Conservation (phyloP, 345 rosid genomes). For the Carallia pectinifolia region DNA sequence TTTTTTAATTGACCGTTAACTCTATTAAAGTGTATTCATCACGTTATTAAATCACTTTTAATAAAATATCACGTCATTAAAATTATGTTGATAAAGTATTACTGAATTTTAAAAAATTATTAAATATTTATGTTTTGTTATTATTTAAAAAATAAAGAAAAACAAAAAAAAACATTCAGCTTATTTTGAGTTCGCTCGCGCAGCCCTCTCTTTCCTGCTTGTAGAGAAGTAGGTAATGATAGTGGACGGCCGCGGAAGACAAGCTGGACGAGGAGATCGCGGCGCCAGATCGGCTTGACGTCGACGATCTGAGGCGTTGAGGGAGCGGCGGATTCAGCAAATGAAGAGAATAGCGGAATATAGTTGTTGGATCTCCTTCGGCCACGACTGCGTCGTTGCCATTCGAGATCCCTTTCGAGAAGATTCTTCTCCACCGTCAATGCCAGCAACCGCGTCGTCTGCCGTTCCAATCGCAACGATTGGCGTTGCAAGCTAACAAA, state of each 20-base stretch:
- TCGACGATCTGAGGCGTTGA: constrained; percentile 79
- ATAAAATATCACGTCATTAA: too few relatives aligned
- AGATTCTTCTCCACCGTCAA: constrained; percentile 84
- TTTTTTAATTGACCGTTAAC: too few relatives aligned
- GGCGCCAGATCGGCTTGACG: constrained; percentile 71
- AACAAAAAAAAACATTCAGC: too few relatives aligned
- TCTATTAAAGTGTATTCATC: too few relatives aligned
- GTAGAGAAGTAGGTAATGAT: constrained; percentile 82
- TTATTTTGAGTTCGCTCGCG: too few relatives aligned
- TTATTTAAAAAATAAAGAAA: too few relatives aligned
- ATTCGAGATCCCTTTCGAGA: constrained; percentile 74
- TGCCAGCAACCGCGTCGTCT: constrained; percentile 93
- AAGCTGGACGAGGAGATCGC: constrained; percentile 87
- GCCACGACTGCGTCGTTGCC: constrained; percentile 60
- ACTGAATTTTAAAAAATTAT: too few relatives aligned
- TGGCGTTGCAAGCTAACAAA: constrained; percentile 79
- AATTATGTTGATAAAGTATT: too few relatives aligned
- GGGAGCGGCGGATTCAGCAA: constrained; percentile 83
- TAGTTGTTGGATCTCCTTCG: constrained; percentile 89
- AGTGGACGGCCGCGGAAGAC: constrained; percentile 93
- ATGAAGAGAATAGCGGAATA: constrained; percentile 92
- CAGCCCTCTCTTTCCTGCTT: constrained; percentile 35
- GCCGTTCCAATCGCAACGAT: constrained; percentile 94
- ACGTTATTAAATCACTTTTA: too few relatives aligned
- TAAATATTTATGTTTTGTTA: too few relatives aligned